A percentile compares a stretch with the other conserved stretches of the same genome.
Evolutionary conservation across 1,284 basidiomycete genomes (phyloP).

Genomic region (Tilletia indica): DNA sequence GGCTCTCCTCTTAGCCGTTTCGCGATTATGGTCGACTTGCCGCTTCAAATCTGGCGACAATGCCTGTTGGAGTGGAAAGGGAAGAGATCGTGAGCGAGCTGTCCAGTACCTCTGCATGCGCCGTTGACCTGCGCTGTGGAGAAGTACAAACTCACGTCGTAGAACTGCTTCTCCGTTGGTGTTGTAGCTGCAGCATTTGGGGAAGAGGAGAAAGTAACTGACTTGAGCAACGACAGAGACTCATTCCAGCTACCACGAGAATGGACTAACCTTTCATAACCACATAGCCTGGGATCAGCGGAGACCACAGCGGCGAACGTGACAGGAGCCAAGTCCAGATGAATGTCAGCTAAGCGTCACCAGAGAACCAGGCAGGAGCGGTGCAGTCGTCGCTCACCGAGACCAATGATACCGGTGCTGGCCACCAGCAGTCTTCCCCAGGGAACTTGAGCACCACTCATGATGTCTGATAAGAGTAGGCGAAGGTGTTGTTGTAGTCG

Average conservation of each 20-base stretch:
- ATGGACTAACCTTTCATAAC: slow-evolving; percentile 45
- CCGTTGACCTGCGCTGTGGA: too few relatives aligned
- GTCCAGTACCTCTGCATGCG: too few relatives aligned
- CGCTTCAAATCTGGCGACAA: slow-evolving; percentile 47
- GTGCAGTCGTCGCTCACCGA: not conserved
- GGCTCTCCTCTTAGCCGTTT: slow-evolving; percentile 36
- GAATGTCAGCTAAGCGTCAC: not conserved
- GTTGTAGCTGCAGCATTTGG: slow-evolving; percentile 34
- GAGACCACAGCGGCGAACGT: not conserved
- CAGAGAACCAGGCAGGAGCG: not conserved
- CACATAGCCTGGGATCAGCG: slow-evolving; percentile 34
- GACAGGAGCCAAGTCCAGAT: not conserved
- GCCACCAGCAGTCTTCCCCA: slow-evolving; percentile 3
- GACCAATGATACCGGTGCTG: slow-evolving; percentile 1
- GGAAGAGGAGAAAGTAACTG: not conserved
- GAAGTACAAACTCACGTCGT: slow-evolving; percentile 30
- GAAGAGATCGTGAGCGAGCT: slow-evolving; percentile 6
- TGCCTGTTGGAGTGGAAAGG: slow-evolving; percentile 22
- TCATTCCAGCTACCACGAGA: not conserved
- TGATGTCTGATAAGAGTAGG: not conserved
- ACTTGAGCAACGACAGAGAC: not conserved
- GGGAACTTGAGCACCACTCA: slow-evolving; percentile 10
- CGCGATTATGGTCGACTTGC: slow-evolving; percentile 40
- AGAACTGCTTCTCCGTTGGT: slow-evolving; percentile 48
- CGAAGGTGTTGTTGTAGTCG: too few relatives aligned